Conservation (phyloP, 2,329 filamentous ascomycete species). For the Elsinoe batatas region DNA sequence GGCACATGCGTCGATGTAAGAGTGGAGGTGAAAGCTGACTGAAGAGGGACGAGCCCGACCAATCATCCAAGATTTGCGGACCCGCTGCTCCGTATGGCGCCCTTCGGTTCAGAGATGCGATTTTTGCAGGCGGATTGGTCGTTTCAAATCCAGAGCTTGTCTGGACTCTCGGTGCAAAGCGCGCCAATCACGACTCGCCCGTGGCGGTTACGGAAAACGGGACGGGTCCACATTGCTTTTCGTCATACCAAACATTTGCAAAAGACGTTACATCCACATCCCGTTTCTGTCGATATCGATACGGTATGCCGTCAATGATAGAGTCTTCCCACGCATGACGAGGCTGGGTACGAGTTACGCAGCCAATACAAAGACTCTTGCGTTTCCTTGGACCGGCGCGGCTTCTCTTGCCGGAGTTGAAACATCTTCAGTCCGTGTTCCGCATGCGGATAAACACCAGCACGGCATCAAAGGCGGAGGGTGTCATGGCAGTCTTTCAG, state of each 20-base stretch:
- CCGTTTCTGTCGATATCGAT: neutral
- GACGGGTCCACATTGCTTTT: neutral
- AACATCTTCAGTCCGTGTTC: neutral
- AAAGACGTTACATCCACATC: neutral
- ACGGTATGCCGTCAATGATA: neutral
- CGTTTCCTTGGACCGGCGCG: neutral
- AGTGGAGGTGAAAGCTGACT: constrained; percentile 9
- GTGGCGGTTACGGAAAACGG: neutral
- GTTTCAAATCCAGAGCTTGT: constrained; percentile 8
- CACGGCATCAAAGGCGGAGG: neutral
- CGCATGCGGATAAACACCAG: constrained; percentile 2
- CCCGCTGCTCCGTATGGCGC: neutral
- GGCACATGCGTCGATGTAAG: neutral
- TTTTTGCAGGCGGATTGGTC: neutral
- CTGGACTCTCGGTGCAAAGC: neutral
- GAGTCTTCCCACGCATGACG: neutral
- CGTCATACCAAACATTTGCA: constrained; percentile 8
- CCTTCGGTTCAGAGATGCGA: neutral
- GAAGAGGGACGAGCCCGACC: neutral
- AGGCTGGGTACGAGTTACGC: neutral
- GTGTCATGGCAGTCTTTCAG: neutral
- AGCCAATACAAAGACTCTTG: constrained; percentile 10
- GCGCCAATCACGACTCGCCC: neutral
- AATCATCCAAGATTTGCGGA: constrained; percentile 4
- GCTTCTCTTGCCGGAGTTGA: neutral